A percentile compares a stretch with the other conserved stretches of the same genome.
Evolutionary conservation across 2,329 filamentous ascomycete species (phyloP).

Genomic region (Aspergillus quadrilineatus): DNA sequence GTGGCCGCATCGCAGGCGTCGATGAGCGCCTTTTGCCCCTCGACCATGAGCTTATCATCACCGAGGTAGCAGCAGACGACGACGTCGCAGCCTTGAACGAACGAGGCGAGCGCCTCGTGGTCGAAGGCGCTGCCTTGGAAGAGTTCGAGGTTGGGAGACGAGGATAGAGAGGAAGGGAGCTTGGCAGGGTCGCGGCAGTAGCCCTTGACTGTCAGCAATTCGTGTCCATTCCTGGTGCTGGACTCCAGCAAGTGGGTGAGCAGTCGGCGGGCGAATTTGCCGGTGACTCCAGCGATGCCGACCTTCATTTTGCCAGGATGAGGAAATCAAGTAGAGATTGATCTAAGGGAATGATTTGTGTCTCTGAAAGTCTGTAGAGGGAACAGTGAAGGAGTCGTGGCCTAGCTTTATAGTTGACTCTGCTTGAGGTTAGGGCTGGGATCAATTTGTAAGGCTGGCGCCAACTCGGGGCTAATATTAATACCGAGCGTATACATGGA

Average conservation of each 20-base stretch:
- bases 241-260: constrained; percentile 26
- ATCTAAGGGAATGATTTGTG: too few species aligned
- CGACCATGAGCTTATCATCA: constrained; percentile 39
- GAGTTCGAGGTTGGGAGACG: constrained; percentile 19
- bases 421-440: too few species aligned
- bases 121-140: constrained; percentile 30
- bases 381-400: too few species aligned
- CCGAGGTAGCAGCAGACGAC: constrained; percentile 46
- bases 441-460: too few species aligned
- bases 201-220: constrained; percentile 13
- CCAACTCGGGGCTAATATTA: too few species aligned
- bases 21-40: constrained; percentile 45
- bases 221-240: too few species aligned
- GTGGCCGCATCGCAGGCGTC: constrained; percentile 38
- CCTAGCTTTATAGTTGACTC: too few species aligned
- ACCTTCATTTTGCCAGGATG: constrained; percentile 14
- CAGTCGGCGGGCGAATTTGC: constrained; percentile 34
- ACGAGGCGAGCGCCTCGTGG: constrained; percentile 22
- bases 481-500: too few species aligned
- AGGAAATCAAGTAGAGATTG: too few species aligned
- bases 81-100: constrained; percentile 35
- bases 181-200: constrained; percentile 31
- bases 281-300: constrained; percentile 37
- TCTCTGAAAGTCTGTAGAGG: too few species aligned
- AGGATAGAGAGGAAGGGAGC: constrained; percentile 11